Percentiles rank a stretch among this genome's conserved stretches.
Evolutionary conservation across 148 eudicot species (phyloP).

Genomic region (Bassia scoparia): DNA sequence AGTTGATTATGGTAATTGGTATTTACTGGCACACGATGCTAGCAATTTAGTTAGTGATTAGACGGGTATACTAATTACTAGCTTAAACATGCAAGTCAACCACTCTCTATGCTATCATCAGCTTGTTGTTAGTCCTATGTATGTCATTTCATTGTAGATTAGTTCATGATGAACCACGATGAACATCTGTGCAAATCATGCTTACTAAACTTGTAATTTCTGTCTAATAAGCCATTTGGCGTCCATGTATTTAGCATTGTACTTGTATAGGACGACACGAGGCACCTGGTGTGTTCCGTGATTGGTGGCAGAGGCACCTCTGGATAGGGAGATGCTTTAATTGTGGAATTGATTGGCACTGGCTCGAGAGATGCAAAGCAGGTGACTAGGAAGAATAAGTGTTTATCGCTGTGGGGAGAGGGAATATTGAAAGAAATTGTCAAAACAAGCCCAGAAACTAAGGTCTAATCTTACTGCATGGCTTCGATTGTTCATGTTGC

Average conservation of each 20-base stretch:
- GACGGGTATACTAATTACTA: too few relatives aligned
- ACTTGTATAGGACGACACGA: slow-evolving; percentile 50
- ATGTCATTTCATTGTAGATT: too few relatives aligned
- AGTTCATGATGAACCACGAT: too few relatives aligned
- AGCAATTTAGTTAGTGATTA: too few relatives aligned
- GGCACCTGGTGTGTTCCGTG: slow-evolving; percentile 78
- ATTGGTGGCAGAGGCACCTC: slow-evolving; percentile 79
- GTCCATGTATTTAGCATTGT: background rate
- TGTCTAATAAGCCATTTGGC: too few relatives aligned
- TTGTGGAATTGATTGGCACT: slow-evolving; percentile 94
- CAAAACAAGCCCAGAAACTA: slow-evolving; percentile 79
- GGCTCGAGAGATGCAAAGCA: slow-evolving; percentile 94
- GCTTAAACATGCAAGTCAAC: too few relatives aligned
- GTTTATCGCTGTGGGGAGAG: slow-evolving; percentile 92
- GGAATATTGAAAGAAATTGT: slow-evolving; percentile 85
- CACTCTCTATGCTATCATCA: too few relatives aligned
- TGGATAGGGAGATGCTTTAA: slow-evolving; percentile 87
- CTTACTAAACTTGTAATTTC: background rate
- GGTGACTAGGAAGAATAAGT: slow-evolving; percentile 98
- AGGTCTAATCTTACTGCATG: slow-evolving; percentile 24
- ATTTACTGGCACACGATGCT: too few relatives aligned
- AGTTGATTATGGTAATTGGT: too few relatives aligned
- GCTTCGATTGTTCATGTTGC: background rate
- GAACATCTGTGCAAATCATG: background rate
- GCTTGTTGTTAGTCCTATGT: too few relatives aligned